A percentile compares a stretch with the other conserved stretches of the same genome.
These are phyloP conservation scores for Triticum urartu DNA, from an alignment of 176 grass and related monocot species.

Conservation along the genomic window DNA sequence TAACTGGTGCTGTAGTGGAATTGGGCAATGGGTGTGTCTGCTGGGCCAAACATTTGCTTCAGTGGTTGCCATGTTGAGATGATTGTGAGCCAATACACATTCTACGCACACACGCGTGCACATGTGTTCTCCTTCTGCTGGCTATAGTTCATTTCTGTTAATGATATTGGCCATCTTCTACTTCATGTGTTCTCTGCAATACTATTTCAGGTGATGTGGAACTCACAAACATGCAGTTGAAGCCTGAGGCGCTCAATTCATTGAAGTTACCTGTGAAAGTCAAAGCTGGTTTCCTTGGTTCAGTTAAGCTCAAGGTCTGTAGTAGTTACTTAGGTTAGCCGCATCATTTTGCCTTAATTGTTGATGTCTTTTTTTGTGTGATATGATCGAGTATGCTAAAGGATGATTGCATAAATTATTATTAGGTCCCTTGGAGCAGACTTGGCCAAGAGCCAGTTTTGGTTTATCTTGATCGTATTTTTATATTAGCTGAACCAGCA, in stretches of 20 bases:
- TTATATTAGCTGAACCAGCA: slow-evolving; percentile 95
- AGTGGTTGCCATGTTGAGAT: slow-evolving; percentile 20
- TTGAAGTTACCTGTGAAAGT: slow-evolving; percentile 93
- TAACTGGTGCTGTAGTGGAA: slow-evolving; percentile 5
- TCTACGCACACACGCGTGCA: background rate
- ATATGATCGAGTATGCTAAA: slow-evolving; percentile 30
- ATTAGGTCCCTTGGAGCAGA: slow-evolving; percentile 95
- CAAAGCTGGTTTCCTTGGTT: slow-evolving; percentile 97
- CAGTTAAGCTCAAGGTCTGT: slow-evolving; percentile 92
- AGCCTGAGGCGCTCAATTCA: slow-evolving; percentile 94
- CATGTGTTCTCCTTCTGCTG: slow-evolving; percentile 9
- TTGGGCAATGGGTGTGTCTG: background rate
- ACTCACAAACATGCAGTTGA: slow-evolving; percentile 93
- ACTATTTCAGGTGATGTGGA: slow-evolving; percentile 78
- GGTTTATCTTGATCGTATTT: slow-evolving; percentile 97
- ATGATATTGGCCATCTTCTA: background rate
- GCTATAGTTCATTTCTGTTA: slow-evolving; percentile 16
- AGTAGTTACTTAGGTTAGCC: slow-evolving; percentile 21
- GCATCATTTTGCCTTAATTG: slow-evolving; percentile 1
- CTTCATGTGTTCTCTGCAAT: slow-evolving; percentile 34
- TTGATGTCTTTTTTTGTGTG: slow-evolving; percentile 24
- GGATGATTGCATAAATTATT: slow-evolving; percentile 32
- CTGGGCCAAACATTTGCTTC: background rate
- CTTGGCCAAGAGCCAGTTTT: slow-evolving; percentile 95
- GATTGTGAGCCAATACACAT: slow-evolving; percentile 11